These are phyloP conservation scores for Aegilops sharonensis DNA, from an alignment of 176 grass and related monocot genomes.

Conservation along the genomic window DNA sequence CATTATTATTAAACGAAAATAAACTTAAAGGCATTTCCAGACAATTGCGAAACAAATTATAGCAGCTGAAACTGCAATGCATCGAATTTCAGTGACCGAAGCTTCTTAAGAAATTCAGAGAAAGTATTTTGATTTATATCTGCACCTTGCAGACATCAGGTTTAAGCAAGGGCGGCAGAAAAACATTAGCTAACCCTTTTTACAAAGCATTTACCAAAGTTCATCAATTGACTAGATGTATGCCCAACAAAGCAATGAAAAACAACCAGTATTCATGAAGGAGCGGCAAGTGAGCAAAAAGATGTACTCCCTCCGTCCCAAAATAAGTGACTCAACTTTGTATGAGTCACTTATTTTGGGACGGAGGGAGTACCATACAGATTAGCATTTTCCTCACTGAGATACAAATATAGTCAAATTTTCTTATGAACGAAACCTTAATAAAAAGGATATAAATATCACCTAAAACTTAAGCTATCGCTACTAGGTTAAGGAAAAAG, in stretches of 20 bases:
- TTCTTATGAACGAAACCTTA: background rate
- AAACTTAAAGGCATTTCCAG: background rate
- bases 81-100: slow-evolving; percentile 4
- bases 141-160: background rate
- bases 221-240: background rate
- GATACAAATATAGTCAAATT: background rate
- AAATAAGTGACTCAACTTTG: too few species aligned
- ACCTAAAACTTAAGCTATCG: background rate
- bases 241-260: background rate
- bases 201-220: slow-evolving; percentile 3
- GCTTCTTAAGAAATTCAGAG: background rate
- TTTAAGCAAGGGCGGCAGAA: slow-evolving; percentile 1
- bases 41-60: background rate
- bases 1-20: background rate
- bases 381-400: background rate
- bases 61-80: slow-evolving; percentile 12
- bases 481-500: background rate
- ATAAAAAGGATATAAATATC: background rate
- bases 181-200: background rate
- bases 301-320: background rate
- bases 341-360: too few species aligned
- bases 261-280: background rate
- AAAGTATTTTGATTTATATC: background rate
- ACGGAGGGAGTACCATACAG: background rate
- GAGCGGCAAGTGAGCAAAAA: background rate